Evolutionary conservation across 805 yeast genomes (phyloP), one percentile per base, ranked within the genome.

Genomic region (Starmerella apicola): DNA sequence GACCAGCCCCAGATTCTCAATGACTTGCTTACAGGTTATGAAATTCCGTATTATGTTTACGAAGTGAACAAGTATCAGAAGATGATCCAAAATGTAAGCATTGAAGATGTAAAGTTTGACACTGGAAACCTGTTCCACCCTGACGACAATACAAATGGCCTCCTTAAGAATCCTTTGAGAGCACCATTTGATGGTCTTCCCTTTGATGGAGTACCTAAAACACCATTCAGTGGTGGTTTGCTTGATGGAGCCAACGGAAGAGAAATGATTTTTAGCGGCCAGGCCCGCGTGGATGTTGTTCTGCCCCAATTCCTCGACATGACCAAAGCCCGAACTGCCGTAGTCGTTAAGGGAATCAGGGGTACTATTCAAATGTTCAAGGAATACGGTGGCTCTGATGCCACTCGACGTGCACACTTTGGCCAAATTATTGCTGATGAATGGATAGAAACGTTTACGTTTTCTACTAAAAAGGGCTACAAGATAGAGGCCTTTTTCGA

Each of bases 381-480:
- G 44, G 49, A 63, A 5, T 15, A 12, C 15, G n/a, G n/a, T n/a
- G 31, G 15, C 15, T 15, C 13, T 6, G 15, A n/a, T n/a, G 13
- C 9, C 9, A 24, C 27, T 9, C 22, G 22, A 20, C 25, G 53
- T 3, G 45, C 42, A 13, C 61, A 60, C 39, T 72, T 74, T 52
- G 67, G 70, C 5, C 58, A 63, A n/a, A 52, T 72, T 12, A 9
- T 42, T 10, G 60, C 62, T 4, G 50, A 70, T 49, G 51, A 52
- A 8, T 74, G 78, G 78, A 60, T 60, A 19, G 55, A 56, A 1
- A 68, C 74, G 4, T 55, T 51, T 28, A 60, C 44, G 39, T 49
- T 25, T 3, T 46, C 45, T 3, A 49, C 42, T 5, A 46, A 34
- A 16, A 53, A 53, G 1, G 52, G 56, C 20, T 57, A 67, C 44